phyloP scores from a whole-genome alignment of 1,284 basidiomycete genomes.

The Marasmius sp. region DNA sequence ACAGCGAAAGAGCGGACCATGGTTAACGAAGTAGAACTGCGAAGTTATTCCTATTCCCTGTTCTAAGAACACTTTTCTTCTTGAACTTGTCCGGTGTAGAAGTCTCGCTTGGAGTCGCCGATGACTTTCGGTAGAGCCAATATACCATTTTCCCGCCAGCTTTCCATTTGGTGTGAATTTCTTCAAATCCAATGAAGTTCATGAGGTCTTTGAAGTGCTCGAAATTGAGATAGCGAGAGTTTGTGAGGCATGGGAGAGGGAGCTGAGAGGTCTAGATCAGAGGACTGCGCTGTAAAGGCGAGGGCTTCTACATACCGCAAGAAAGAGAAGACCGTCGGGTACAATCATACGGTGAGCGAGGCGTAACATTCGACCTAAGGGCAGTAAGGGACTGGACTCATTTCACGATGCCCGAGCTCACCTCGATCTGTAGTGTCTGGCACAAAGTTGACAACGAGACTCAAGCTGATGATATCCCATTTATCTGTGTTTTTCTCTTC shows the following conservation, averaged over 20 bases:
- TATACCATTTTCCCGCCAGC: slow-evolving; percentile 74
- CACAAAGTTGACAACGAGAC: slow-evolving; percentile 87
- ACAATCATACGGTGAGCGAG: slow-evolving; percentile 64
- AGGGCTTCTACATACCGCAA: slow-evolving; percentile 49
- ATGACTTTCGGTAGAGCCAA: slow-evolving; percentile 61
- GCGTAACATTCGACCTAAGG: slow-evolving; percentile 70
- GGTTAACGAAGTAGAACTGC: slow-evolving; percentile 41
- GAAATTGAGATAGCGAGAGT: slow-evolving; percentile 78
- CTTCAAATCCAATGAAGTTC: slow-evolving; percentile 60
- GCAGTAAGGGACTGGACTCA: slow-evolving; percentile 1
- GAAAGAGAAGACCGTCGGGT: slow-evolving; percentile 62
- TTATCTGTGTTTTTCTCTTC: slow-evolving; percentile 41
- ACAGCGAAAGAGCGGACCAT: too few relatives aligned
- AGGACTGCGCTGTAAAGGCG: neutral
- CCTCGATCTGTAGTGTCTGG: slow-evolving; percentile 76
- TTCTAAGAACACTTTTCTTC: slow-evolving; percentile 60
- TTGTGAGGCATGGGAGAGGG: slow-evolving; percentile 78
- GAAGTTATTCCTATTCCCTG: slow-evolving; percentile 82
- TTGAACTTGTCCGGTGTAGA: slow-evolving; percentile 30
- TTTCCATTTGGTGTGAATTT: slow-evolving; percentile 62
- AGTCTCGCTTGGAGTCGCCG: slow-evolving; percentile 1
- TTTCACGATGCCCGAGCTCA: slow-evolving; percentile 26
- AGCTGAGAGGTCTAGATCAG: slow-evolving; percentile 43
- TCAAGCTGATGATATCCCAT: slow-evolving; percentile 83
- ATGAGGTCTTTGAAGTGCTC: slow-evolving; percentile 61